Base-by-base conservation (phyloP, 352 stramenopile genomes). In the Globisporangium nagaii region DNA sequence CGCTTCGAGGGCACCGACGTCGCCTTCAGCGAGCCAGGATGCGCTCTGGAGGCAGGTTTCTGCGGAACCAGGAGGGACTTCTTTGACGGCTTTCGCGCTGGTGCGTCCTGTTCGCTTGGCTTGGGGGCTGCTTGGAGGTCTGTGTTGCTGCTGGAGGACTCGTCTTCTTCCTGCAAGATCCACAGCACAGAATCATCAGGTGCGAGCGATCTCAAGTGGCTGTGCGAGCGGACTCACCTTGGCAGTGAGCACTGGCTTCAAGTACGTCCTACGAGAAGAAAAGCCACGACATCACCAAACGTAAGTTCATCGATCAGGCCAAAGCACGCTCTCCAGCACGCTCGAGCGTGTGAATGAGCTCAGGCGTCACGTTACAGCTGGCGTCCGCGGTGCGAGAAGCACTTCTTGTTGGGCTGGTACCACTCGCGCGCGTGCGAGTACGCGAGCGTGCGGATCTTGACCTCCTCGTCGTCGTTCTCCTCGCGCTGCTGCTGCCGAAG, bases 341-440 rank as follows among this genome's bases (percentile, higher is more conserved):
- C n/a, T n/a, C n/a, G n/a, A n/a, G n/a, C n/a, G n/a, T n/a, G n/a
- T n/a, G n/a, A n/a, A n/a, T n/a, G n/a, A n/a, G n/a, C n/a, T n/a
- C n/a, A n/a, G n/a, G n/a, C n/a, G n/a, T n/a, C n/a, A 73, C 63
- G 68, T n/a, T 40, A 86, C 75, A 86, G 49, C 43, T 83, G 65
- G 0, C 72, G 71, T 10, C 75, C 72, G 12, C 75, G 75, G 57
- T 86, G 72, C 36, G 67, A 71, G 41, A 83, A 86, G 24, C 71
- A 85, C 40, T 79, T 79, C 31, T 83, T 86, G 52, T 86, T 71
- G 15, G 72, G 75, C 46, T 86, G 75, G 51, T 71, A 73, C 75
- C 75, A 86, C 56, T 83, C 75, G 10, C 75, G 67, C 9, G 62
- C 71, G 53, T 86, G 75, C 0, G 75, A 70, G 53, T 86, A 86